A percentile compares a stretch with the other conserved stretches of the same genome.
These are phyloP conservation scores for Neostapfia colusana DNA, from an alignment of 176 grass and related monocot species.

Conservation along the genomic window DNA sequence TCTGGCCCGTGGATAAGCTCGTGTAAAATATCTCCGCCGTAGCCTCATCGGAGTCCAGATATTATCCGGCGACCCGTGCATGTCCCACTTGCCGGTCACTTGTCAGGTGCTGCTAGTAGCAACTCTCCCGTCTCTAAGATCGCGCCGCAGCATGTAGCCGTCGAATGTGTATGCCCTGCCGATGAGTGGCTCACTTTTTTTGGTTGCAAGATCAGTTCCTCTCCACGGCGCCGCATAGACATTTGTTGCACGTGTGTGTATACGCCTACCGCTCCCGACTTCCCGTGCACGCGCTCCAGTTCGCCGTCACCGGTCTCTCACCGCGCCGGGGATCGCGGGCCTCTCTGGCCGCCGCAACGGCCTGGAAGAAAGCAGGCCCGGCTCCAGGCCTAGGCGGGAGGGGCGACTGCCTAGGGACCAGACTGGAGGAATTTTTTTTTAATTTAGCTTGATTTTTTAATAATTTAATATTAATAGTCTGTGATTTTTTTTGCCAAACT, in stretches of 20 bases:
- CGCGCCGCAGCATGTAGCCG: background rate
- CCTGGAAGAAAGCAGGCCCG: too few species aligned
- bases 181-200: background rate
- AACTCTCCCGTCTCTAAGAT: too few species aligned
- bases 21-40: conserved; percentile 25
- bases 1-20: conserved; percentile 3
- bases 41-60: background rate
- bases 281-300: background rate
- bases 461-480: too few species aligned
- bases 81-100: background rate
- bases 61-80: conserved; percentile 10
- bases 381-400: too few species aligned
- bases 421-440: too few species aligned
- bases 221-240: background rate
- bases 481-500: too few species aligned
- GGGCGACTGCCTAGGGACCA: too few species aligned
- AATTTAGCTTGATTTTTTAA: too few species aligned
- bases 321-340: too few species aligned
- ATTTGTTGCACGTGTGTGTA: background rate
- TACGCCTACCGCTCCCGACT: background rate
- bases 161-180: background rate
- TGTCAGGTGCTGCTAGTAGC: background rate
- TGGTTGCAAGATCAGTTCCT: too few species aligned
- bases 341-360: too few species aligned
- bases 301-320: background rate